These are phyloP conservation scores for Rickenella mellea DNA, from an alignment of 768 basidiomycete species.

Conservation along the genomic window DNA sequence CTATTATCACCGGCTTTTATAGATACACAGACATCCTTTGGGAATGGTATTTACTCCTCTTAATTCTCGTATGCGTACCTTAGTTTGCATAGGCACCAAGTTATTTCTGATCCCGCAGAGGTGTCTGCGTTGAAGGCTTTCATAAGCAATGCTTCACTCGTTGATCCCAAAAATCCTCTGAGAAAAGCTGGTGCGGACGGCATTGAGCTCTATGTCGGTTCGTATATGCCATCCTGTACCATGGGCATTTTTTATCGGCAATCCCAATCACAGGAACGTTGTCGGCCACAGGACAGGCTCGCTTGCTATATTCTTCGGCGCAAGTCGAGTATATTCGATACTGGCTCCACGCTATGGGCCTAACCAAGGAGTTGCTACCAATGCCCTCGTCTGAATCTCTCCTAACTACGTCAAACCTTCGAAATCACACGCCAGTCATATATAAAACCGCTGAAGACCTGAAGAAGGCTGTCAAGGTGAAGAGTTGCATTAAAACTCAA, in stretches of 20 bases:
- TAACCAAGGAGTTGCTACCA: constrained; percentile 56
- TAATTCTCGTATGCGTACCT: constrained; percentile 2
- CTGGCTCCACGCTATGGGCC: constrained; percentile 67
- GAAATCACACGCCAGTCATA: constrained; percentile 45
- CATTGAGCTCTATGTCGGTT: constrained; percentile 63
- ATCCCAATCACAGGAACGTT: constrained; percentile 43
- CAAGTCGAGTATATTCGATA: constrained; percentile 82
- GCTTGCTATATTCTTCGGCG: constrained; percentile 74
- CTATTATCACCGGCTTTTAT: constrained; percentile 63
- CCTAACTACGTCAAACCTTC: constrained; percentile 47
- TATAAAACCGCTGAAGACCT: constrained; percentile 48
- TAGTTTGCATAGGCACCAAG: constrained; percentile 38
- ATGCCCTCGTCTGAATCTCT: constrained; percentile 75
- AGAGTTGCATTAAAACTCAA: constrained; percentile 1
- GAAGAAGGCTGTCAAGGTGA: constrained; percentile 51
- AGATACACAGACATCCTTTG: constrained; percentile 82
- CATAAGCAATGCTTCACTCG: constrained; percentile 59
- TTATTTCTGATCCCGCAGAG: constrained; percentile 50
- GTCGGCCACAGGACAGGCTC: constrained; percentile 52
- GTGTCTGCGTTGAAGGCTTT: constrained; percentile 56
- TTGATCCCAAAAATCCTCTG: constrained; percentile 65
- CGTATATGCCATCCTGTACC: constrained; percentile 4
- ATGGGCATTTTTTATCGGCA: neutral
- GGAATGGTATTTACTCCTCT: constrained; percentile 43
- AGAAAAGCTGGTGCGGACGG: constrained; percentile 55